Evolutionary conservation across 345 rosid genomes (phyloP), one percentile per base, ranked within the genome.

Genomic region (Eucalyptus brandiana): DNA sequence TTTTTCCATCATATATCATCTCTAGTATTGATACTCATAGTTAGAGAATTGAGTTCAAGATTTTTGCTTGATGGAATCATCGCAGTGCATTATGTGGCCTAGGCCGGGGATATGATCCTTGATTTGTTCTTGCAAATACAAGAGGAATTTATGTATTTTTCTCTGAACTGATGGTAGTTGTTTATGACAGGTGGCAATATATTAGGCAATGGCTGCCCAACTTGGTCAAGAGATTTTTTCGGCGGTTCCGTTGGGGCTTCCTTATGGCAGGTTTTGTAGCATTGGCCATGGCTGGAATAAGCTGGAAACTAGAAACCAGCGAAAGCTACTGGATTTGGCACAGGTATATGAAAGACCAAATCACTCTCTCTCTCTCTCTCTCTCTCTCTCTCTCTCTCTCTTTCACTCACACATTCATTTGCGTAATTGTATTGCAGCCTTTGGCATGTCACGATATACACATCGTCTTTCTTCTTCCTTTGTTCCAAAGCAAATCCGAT

Each of bases 251-350:
- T 40, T 98, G 98, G 98, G 96, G 94, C 32, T 95, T 94, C 90
- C 86, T 96, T 18, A 89, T 93, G 3, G 96, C 93, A 7, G 99
- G 99, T 87, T 93, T 94, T 90, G 69, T 88, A 65, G 95, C 95
- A 87, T 90, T 97, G 85, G 89, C 95, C 89, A 91, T 96, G 94
- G 99, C 99, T 50, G 98, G 93, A 60, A 89, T 94, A 90, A 97
- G 99, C 93, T 94, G 97, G 96, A 94, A 93, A 54, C 93, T 97
- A 67, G 99, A 97, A 93, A 92, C 90, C 89, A 97, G 97, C 89
- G 94, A 95, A 92, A 95, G 89, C 93, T 97, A 97, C 95, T 97
- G 99, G 99, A 96, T 97, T 91, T 97, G 99, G 99, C 99, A 97
- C 96, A 97, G 99, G 99, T 96, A 86, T 49, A 87, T 14, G 44